Evolutionary conservation across 345 rosid genomes (phyloP), one percentile per base, ranked within the genome.

Genomic region (Brassica napus): DNA sequence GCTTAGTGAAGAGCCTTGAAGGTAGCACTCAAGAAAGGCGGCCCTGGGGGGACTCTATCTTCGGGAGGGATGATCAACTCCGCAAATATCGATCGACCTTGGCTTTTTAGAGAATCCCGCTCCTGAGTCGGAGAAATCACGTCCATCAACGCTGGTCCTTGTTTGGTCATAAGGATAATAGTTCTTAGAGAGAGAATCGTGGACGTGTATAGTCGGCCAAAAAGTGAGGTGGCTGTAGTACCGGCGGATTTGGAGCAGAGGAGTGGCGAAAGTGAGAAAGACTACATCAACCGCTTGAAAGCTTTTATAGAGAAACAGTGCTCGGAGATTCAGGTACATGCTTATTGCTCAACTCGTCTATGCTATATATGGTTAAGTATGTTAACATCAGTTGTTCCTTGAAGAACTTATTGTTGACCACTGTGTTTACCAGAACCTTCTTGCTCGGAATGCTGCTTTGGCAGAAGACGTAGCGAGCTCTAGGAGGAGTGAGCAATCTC

Each of bases 241-340:
- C 98, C 98, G 39, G 93, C 94, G 6, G 97, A 89, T 72, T 81
- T 93, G 87, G 98, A 90, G 76, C 97, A 87, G 85, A 86, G 73
- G 83, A 89, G 82, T 68, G 93, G 88, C 69, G 98, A 93, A 85
- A 81, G 49, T 16, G 93, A 91, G 68, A 85, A 81, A 83, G 97
- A 86, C 64, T 93, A 91, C 79, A 77, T 90, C 68, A 85, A 81
- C 71, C 89, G 98, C 79, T 82, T 93, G 76, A 91, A 86, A 84
- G 84, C 86, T 55, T 93, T 93, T 78, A 74, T 93, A 75, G 94
- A 91, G 86, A 91, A 86, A 85, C 97, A 93, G 75, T 91, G 98
- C 84, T 86, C 86, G 8, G 97, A 93, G 85, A 89, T 93, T 79
- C 97, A 91, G 97, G 98, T 89, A 84, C n/a, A 7, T 3, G 2